Evolutionary conservation across 148 eudicot species (phyloP), one percentile per base, ranked within the genome.

Genomic region (Salicornia ramosissima): DNA sequence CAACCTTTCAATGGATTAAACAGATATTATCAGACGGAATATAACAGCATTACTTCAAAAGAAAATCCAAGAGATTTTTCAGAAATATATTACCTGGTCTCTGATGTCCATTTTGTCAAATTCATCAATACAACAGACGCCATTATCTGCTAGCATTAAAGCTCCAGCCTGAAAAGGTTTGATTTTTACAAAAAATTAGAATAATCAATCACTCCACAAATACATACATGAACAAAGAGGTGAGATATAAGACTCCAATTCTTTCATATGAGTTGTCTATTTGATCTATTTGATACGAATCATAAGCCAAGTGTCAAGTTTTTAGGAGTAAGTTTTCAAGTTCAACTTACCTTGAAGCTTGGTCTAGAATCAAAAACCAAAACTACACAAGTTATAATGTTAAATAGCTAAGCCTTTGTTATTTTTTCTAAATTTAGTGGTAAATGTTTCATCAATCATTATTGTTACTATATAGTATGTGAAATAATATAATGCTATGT

Each of bases 101-200:
- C 90, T 87, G 59, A 87, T 61, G 64, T 94, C 99, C 99, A 94
- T 94, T 81, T 94, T 94, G 82, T 94, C 99, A 82, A 94, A 94
- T 80, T 94, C 99, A 80, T 94, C 99, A 75, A 94, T 94, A 76
- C 99, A 94, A 66, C 99, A 94, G 24, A 94, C 71, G 56, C 99
- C 99, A 79, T 94, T 94, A 73, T 94, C 99, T 45, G 99, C 99
- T 40, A 94, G 91, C 99, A 94, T 94, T 67, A 94, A 83, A 53
- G 99, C 99, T 12, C 99, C 99, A 81, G 99, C 99, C 99, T 94
- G 75, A 69, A 71, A 75, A 69, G 64, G 60, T 75, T 52, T 69
- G 51, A 39, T 46, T 43, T 68, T 14, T 28, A 52, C 53, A 78
- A 10, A 47, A 28, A 10, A 66, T 84, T 53, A 79, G 73, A 51